Conservation (phyloP, 2,329 filamentous ascomycete genomes). For the Rosellinia necatrix region DNA sequence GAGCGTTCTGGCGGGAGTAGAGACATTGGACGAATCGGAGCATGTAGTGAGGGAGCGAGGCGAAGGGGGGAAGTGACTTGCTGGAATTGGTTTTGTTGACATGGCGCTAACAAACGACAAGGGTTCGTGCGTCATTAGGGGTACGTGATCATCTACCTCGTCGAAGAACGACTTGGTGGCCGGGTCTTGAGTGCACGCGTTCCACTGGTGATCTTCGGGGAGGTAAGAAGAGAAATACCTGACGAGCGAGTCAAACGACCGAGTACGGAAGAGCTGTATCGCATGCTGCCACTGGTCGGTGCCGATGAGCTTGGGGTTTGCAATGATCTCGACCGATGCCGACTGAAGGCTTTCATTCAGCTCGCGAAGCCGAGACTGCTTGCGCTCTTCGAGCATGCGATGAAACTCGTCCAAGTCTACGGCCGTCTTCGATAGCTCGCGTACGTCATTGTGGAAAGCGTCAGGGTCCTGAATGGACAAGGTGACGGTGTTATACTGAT, state of each 20-base stretch:
- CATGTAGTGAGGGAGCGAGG: conserved; percentile 57
- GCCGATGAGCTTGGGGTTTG: conserved; percentile 62
- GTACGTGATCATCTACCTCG: conserved; percentile 45
- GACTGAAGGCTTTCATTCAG: conserved; percentile 61
- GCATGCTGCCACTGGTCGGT: conserved; percentile 64
- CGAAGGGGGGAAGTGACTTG: conserved; percentile 48
- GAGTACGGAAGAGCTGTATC: conserved; percentile 62
- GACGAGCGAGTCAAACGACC: conserved; percentile 63
- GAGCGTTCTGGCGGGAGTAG: conserved; percentile 52
- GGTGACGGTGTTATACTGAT: conserved; percentile 63
- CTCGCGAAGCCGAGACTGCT: conserved; percentile 58
- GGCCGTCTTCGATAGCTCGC: conserved; percentile 59
- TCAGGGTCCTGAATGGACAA: conserved; percentile 62
- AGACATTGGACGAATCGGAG: conserved; percentile 48
- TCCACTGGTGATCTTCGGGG: conserved; percentile 54
- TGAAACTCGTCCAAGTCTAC: conserved; percentile 59
- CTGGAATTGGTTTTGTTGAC: conserved; percentile 32
- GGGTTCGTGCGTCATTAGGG: conserved; percentile 53
- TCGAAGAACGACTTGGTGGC: conserved; percentile 47
- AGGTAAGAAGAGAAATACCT: conserved; percentile 65
- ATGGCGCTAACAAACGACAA: conserved; percentile 37
- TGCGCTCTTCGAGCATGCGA: conserved; percentile 56
- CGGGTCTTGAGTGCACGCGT: conserved; percentile 39
- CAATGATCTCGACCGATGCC: conserved; percentile 64
- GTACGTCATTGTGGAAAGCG: conserved; percentile 66